phyloP scores from a whole-genome alignment of 768 basidiomycete genomes.

The Boletus edulis region DNA sequence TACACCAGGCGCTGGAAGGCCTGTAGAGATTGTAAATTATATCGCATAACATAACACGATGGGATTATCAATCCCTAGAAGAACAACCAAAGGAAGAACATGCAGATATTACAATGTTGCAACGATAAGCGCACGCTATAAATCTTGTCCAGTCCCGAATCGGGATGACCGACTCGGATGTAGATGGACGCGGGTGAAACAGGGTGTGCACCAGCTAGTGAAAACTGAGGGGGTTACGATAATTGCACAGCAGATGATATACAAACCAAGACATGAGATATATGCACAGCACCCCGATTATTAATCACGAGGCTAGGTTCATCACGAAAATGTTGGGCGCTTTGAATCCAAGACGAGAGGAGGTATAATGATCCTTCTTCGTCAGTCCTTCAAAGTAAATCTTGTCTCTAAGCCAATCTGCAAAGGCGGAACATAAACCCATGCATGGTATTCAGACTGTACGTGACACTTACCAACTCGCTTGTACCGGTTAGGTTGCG shows the following conservation, averaged over 20 bases:
- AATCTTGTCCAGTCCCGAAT: no score
- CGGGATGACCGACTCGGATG: no score
- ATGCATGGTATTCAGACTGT: not conserved
- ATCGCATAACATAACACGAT: no score
- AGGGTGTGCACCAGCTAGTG: no score
- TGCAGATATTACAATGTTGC: no score
- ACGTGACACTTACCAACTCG: constrained; percentile 56
- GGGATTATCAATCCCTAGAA: no score
- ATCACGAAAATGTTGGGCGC: constrained; percentile 81
- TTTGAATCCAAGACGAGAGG: constrained; percentile 64
- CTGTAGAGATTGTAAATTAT: no score
- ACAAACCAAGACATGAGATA: constrained; percentile 10
- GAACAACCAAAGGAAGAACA: no score
- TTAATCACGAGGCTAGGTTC: constrained; percentile 49
- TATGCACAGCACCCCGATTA: not conserved
- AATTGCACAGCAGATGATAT: not conserved
- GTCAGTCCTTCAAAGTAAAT: constrained; percentile 65
- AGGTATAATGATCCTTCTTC: constrained; percentile 59
- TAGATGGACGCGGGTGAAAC: no score
- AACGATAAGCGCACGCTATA: no score
- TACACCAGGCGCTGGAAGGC: no score
- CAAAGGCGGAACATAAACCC: not conserved
- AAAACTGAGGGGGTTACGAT: constrained; percentile 11
- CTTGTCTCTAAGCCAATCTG: constrained; percentile 78
- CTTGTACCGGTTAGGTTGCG: constrained; percentile 48